phyloP scores from a whole-genome alignment of 2,329 filamentous ascomycete species.

The Magnaporthales sp. region DNA sequence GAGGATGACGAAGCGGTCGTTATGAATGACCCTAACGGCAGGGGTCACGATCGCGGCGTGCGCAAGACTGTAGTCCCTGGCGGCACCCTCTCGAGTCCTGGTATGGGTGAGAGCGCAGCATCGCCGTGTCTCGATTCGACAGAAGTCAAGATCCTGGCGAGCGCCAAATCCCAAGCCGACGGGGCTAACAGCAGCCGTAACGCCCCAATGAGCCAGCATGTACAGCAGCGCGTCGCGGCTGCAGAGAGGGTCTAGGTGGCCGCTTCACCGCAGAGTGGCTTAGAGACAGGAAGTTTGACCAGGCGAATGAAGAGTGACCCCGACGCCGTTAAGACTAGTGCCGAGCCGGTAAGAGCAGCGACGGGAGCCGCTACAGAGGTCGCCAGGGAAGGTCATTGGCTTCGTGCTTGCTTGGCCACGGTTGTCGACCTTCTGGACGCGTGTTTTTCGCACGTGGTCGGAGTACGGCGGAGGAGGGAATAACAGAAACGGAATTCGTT shows the following conservation, averaged over 20 bases:
- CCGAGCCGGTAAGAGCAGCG: not conserved
- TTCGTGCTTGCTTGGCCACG: not conserved
- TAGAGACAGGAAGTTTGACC: not conserved
- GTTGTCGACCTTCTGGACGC: not conserved
- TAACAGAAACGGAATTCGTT: not conserved
- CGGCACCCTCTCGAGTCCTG: not conserved
- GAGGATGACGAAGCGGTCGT: conserved; percentile 34
- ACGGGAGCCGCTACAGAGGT: not conserved
- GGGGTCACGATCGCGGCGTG: not conserved
- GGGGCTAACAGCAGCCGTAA: not conserved
- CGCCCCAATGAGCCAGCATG: not conserved
- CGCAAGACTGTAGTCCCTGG: not conserved
- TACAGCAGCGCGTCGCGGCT: not conserved
- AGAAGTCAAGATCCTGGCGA: not conserved
- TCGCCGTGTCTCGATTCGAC: not conserved
- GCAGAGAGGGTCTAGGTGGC: not conserved
- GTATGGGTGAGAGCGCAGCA: not conserved
- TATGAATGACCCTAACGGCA: conserved; percentile 12
- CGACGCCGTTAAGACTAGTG: not conserved
- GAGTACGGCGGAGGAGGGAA: not conserved
- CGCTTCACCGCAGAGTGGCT: not conserved
- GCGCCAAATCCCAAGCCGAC: not conserved
- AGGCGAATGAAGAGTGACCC: not conserved
- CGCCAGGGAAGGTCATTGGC: not conserved
- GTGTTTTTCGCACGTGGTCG: not conserved